These are phyloP conservation scores for Xylariaceae sp. DNA, from an alignment of 2,329 filamentous ascomycete genomes.

Conservation along the genomic window DNA sequence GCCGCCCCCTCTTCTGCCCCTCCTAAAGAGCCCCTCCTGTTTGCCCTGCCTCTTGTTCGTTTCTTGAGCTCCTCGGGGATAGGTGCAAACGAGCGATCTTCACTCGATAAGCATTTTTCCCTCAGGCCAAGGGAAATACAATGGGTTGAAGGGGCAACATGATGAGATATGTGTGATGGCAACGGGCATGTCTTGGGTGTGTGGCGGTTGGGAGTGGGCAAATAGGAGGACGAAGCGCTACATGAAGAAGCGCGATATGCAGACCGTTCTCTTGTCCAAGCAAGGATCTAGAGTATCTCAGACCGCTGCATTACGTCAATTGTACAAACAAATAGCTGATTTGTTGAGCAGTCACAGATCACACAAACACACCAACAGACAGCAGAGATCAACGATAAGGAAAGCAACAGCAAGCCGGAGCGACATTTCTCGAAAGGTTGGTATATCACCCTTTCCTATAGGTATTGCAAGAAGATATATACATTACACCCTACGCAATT, in stretches of 20 bases:
- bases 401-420: not conserved
- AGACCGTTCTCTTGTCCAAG: slow-evolving; percentile 3
- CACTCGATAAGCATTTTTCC: not conserved
- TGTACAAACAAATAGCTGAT: slow-evolving; percentile 30
- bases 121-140: not conserved
- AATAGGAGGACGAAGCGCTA: slow-evolving; percentile 21
- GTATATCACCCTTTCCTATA: too few species aligned
- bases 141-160: not conserved
- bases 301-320: slow-evolving; percentile 40
- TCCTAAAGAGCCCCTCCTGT: slow-evolving; percentile 20
- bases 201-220: slow-evolving; percentile 13
- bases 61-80: not conserved
- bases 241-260: slow-evolving; percentile 12
- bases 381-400: slow-evolving; percentile 5
- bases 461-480: too few species aligned
- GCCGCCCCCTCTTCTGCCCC: slow-evolving; percentile 15
- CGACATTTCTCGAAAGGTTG: not conserved
- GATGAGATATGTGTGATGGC: slow-evolving; percentile 23
- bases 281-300: slow-evolving; percentile 19
- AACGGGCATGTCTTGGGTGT: slow-evolving; percentile 1
- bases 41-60: not conserved
- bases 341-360: slow-evolving; percentile 22
- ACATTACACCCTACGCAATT: too few species aligned
- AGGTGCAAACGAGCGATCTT: slow-evolving; percentile 3
- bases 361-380: slow-evolving; percentile 13